Conservation (phyloP, 1,284 basidiomycete genomes). For the Mycena sp. region DNA sequence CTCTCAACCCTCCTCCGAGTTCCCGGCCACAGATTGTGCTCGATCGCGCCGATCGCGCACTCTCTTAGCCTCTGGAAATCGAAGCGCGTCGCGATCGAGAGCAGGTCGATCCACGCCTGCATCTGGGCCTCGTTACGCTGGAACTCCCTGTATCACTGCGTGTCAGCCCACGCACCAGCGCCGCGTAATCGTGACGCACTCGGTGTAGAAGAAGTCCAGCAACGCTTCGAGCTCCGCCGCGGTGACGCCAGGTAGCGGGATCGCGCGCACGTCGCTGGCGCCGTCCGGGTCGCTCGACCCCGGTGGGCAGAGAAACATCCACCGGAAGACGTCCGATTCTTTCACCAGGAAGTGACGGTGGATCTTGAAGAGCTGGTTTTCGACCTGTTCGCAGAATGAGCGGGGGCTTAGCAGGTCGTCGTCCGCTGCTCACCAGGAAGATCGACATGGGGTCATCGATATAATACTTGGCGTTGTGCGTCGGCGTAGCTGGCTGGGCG, state of each 20-base stretch:
- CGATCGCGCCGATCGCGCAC: slow-evolving; percentile 43
- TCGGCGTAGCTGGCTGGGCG: no score
- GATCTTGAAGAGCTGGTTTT: no score
- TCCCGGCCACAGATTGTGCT: slow-evolving; percentile 31
- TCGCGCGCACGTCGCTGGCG: slow-evolving; percentile 39
- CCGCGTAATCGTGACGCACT: no score
- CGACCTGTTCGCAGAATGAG: no score
- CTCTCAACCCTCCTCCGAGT: no score
- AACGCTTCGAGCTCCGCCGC: slow-evolving; percentile 43
- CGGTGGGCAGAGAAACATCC: slow-evolving; percentile 37
- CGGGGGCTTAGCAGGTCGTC: no score
- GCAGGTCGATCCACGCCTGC: slow-evolving; percentile 46
- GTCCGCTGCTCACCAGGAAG: no score
- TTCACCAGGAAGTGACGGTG: slow-evolving; percentile 47
- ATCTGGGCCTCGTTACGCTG: slow-evolving; percentile 39
- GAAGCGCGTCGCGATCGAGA: slow-evolving; percentile 48
- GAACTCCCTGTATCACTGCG: not conserved
- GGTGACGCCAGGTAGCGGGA: slow-evolving; percentile 41
- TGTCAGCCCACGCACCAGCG: not conserved
- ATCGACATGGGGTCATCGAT: no score
- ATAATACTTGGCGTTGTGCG: no score
- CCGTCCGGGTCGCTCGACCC: slow-evolving; percentile 28
- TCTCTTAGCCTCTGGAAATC: slow-evolving; percentile 42
- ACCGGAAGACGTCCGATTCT: slow-evolving; percentile 47
- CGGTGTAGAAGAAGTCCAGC: slow-evolving; percentile 46